Base-by-base conservation (phyloP, 2,329 filamentous ascomycete genomes). In the Colletotrichum cuscutae region DNA sequence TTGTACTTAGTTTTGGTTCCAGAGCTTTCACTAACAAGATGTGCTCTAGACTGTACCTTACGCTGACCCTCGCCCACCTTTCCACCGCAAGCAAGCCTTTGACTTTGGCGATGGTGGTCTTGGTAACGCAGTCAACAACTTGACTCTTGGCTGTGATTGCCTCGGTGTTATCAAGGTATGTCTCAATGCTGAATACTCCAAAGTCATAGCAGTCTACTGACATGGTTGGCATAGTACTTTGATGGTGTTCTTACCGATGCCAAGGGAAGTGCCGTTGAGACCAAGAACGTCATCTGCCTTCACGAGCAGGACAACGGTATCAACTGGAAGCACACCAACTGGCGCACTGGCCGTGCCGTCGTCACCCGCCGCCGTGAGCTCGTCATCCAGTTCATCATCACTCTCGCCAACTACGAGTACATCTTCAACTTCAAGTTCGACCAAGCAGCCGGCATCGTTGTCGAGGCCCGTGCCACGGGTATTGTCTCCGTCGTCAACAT, bases 31-130 rank as follows among this genome's bases (percentile, higher is more conserved):
- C 57, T 72, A 30, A 68, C 35, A 4, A 37, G 3, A 0, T 8
- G 42, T n/a, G 19, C 12, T 6, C 8, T 0, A 75, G 71, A 74
- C 70, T 28, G 73, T 74, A 2, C 73, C 71, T 1, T 75, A 75
- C 13, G 73, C 73, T 26, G 73, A 75, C 15, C 73, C 73, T 35
- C 71, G 73, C 12, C 60, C 71, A 8, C 73, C 73, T 4, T 75
- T 75, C 54, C 73, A 73, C 60, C 69, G 72, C 35, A 93, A 93
- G 77, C 89, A 92, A 74, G 91, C 91, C 4, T 93, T 93, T 75
- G 91, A 93, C 77, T 90, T 93, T 75, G 91, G 91, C 3, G 91
- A 93, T 73, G 90, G 87, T 15, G 91, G 91, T n/a, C 89, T 89
- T 42, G 91, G 91, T 4, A 87, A 88, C 60, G 89, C 87, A 74